Base-by-base conservation (phyloP, 1,139 yeast genomes). In the Sugiyamaella japonica region DNA sequence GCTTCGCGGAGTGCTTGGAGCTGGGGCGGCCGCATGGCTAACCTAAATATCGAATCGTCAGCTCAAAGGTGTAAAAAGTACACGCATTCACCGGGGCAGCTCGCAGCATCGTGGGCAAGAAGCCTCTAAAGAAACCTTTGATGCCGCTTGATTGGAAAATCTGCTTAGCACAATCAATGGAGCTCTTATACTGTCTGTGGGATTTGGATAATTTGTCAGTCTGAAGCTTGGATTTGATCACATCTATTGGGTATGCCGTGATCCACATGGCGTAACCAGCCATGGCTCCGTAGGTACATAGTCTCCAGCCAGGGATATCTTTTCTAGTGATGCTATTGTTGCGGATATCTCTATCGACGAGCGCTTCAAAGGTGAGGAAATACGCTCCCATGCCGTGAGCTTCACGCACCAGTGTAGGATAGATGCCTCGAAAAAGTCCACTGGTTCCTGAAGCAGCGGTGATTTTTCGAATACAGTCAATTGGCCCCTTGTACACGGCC, bases 41-140 rank as follows among this genome's bases (percentile, higher is more conserved):
- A 29, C 67, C 70, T 49, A 68, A 51, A 49, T 63, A 62, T 48
- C 71, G 55, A 42, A 89, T 86, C 5, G 96, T 86, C 53, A 87
- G 71, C 72, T 91, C 98, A 68, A 91, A 91, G 9, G 95, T 89
- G 52, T 89, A 88, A 73, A 91, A 91, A 0, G 98, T 91, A 31
- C 96, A 96, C 51, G 97, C 98, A 67, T 91, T 91, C 15, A 95
- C 98, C 2, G 98, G 98, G 1, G 96, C 96, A 52, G 98, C 97
- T 72, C 98, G 85, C 63, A 91, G 76, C 60, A 91, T 83, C 1
- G 98, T 90, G 49, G 98, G 97, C 20, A 84, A 72, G 67, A 90
- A 89, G 1, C 98, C 98, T 71, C 86, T 84, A 72, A 88, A 85
- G 67, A 91, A 88, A 0, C 96, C 96, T 62, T 76, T 76, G 52